phyloP scores from a whole-genome alignment of 257 asterid species.

The Penstemon davidsonii region DNA sequence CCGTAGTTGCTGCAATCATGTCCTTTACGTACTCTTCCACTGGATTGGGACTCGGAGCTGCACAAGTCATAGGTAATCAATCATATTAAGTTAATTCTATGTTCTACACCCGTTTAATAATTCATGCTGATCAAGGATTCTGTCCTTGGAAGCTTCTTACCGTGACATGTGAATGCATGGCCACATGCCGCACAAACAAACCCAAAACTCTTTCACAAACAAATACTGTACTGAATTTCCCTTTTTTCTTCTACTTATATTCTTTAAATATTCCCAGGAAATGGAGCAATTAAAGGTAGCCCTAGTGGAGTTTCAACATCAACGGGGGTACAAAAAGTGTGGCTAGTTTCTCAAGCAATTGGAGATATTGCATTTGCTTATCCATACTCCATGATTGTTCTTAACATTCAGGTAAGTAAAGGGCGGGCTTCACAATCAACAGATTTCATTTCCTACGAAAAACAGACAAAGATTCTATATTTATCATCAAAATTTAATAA shows the following conservation, averaged over 20 bases:
- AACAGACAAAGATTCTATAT: background rate
- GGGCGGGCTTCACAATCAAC: background rate
- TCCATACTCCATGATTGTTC: conserved; percentile 56
- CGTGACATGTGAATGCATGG: too few species aligned
- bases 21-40: conserved; percentile 68
- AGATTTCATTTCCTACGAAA: background rate
- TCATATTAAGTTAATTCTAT: background rate
- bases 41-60: conserved; percentile 73
- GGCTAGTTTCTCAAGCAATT: conserved; percentile 67
- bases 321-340: conserved; percentile 43
- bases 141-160: background rate
- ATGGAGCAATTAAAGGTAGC: conserved; percentile 65
- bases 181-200: too few species aligned
- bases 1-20: conserved; percentile 71
- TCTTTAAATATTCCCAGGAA: conserved; percentile 37
- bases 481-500: background rate
- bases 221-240: background rate
- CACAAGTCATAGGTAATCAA: conserved; percentile 58
- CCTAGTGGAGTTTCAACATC: conserved; percentile 52
- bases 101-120: background rate
- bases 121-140: background rate
- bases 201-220: too few species aligned
- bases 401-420: conserved; percentile 60
- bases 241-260: background rate
- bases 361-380: conserved; percentile 82